Evolutionary conservation across 345 rosid species (phyloP), one percentile per base, ranked within the genome.

Genomic region (Dovyalis caffra): DNA sequence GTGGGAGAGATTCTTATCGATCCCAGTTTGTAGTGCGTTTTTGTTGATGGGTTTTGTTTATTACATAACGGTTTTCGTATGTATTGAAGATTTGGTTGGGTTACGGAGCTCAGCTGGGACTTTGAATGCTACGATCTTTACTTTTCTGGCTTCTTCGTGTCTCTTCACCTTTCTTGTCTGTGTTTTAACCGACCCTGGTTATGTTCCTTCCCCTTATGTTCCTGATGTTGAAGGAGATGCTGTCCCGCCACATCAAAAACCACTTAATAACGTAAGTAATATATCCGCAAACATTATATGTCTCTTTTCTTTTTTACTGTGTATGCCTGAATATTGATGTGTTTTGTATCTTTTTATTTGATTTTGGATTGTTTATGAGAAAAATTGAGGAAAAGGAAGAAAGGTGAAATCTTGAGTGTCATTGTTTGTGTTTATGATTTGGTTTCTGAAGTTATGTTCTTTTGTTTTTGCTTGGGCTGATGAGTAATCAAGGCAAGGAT

Each of bases 151-250:
- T 53, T 86, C 71, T 81, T 79, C 86, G 37, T 91, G 82, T 76
- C 70, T 88, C 70, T 68, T 81, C 63, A 86, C 91, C 32, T 87
- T 87, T 71, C 64, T 58, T 21, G 71, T 81, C 38, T 80, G 86
- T 69, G 86, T 88, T 79, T 61, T 86, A 16, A 69, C 83, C 28
- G 92, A 87, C 70, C 90, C 97, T 65, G 93, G 97, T 64, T 76
- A 79, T 57, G 89, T 86, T 56, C 91, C 93, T 7, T 66, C 86
- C 15, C 79, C 89, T 70, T 91, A 75, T 79, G 72, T 77, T 45
- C 92, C 91, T 82, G 97, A 91, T 78, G 84, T 88, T 65, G 97
- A 91, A 81, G 80, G 47, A 20, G 72, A 49, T 74, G 29, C 40
- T 57, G 61, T 20, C 60, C 57, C 80, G 32, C 49, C 71, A 37